These are phyloP conservation scores for Comarum palustre DNA, from an alignment of 306 rosid species.

Conservation along the genomic window DNA sequence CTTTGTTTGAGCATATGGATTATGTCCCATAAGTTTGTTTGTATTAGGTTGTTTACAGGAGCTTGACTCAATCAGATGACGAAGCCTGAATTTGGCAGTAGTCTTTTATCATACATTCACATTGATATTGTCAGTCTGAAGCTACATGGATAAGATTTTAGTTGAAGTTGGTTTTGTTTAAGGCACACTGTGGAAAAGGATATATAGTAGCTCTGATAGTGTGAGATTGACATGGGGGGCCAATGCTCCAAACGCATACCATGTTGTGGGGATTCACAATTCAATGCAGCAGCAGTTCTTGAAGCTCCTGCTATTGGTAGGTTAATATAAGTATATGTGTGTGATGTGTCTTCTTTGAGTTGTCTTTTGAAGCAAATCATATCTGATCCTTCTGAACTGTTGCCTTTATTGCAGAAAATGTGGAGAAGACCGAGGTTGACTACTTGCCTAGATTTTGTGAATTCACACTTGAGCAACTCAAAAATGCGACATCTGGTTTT, in stretches of 20 bases:
- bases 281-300: constrained; percentile 68
- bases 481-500: constrained; percentile 81
- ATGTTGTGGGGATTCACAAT: constrained; percentile 70
- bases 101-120: constrained; percentile 18
- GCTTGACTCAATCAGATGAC: constrained; percentile 8
- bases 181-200: constrained; percentile 26
- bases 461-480: constrained; percentile 66
- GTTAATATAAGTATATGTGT: constrained; percentile 16
- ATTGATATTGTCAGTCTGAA: constrained; percentile 26
- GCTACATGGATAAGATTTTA: constrained; percentile 15
- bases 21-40: background rate
- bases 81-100: constrained; percentile 19
- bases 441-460: constrained; percentile 57
- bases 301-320: constrained; percentile 65
- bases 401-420: constrained; percentile 50
- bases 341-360: background rate
- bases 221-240: constrained; percentile 52
- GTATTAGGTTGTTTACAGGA: constrained; percentile 7
- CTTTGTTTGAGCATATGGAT: background rate
- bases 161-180: constrained; percentile 28
- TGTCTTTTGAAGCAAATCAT: constrained; percentile 10
- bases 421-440: constrained; percentile 47
- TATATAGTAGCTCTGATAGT: constrained; percentile 25
- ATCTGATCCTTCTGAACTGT: constrained; percentile 17
- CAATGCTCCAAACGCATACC: constrained; percentile 59